phyloP scores from a whole-genome alignment of 208 protist species.

The Phytomonas sp. region DNA sequence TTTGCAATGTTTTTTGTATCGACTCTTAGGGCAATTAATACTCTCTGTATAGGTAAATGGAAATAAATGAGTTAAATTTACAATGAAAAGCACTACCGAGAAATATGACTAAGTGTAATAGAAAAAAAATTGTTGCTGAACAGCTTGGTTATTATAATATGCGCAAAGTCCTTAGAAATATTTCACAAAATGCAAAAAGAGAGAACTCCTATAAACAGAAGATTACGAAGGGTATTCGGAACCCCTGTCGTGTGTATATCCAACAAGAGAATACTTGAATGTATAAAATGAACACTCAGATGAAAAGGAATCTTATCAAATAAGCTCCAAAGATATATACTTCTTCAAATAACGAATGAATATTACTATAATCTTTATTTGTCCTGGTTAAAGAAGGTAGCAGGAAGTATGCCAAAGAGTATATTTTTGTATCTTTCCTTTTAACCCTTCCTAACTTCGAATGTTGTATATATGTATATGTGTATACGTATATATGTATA shows the following conservation, averaged over 20 bases:
- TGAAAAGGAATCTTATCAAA: background rate
- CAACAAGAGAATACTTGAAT: background rate
- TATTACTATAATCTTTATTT: slow-evolving; percentile 9
- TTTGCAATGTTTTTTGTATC: background rate
- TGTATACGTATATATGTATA: background rate
- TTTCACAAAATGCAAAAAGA: background rate
- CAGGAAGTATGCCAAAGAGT: background rate
- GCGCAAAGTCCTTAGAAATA: background rate
- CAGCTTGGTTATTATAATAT: background rate
- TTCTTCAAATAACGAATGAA: slow-evolving; percentile 1
- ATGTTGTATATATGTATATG: background rate
- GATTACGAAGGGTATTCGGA: background rate
- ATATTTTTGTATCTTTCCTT: slow-evolving; percentile 7
- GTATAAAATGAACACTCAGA: background rate
- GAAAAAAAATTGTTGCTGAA: background rate
- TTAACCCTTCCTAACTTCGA: background rate
- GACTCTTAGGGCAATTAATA: background rate
- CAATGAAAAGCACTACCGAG: background rate
- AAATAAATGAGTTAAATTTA: background rate
- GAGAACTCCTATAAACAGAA: background rate
- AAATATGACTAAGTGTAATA: background rate
- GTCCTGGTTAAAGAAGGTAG: background rate
- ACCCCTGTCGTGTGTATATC: background rate
- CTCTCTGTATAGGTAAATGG: background rate
- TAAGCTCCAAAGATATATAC: background rate